phyloP scores from a whole-genome alignment of 306 rosid genomes.

The Mimosa pudica region DNA sequence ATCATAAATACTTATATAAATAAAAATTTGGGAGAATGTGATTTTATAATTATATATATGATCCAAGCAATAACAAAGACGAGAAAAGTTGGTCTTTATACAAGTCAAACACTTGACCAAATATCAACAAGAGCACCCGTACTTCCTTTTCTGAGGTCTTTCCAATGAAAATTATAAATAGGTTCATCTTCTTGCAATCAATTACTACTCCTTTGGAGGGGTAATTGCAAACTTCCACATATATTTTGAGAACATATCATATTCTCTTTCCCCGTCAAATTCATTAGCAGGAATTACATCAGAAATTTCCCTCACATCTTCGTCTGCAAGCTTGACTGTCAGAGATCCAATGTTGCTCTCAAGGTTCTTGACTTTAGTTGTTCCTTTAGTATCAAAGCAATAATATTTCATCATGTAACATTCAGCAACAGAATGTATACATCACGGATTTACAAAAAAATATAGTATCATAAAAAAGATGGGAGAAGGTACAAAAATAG shows the following conservation, averaged over 20 bases:
- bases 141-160: neutral
- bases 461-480: neutral
- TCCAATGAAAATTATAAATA: neutral
- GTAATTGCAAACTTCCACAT: conserved; percentile 61
- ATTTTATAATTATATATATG: too few relatives aligned
- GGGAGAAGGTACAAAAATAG: too few relatives aligned
- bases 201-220: conserved; percentile 40
- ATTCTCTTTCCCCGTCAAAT: conserved; percentile 55
- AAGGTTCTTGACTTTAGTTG: conserved; percentile 63
- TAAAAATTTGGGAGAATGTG: too few relatives aligned
- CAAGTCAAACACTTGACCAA: neutral
- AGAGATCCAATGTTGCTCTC: conserved; percentile 63
- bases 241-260: conserved; percentile 23
- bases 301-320: conserved; percentile 58
- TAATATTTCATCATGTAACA: conserved; percentile 15
- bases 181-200: neutral
- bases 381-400: conserved; percentile 46
- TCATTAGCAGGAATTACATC: conserved; percentile 61
- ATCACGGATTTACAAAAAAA: conserved; percentile 8
- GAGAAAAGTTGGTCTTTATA: neutral
- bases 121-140: neutral
- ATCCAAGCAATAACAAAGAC: neutral
- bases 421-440: conserved; percentile 9
- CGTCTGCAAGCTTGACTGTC: conserved; percentile 57
- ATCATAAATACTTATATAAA: too few relatives aligned